Evolutionary conservation across 495 filamentous ascomycete genomes (phyloP), one percentile per base, ranked within the genome.

Genomic region (Talaromyces nanjingensis): DNA sequence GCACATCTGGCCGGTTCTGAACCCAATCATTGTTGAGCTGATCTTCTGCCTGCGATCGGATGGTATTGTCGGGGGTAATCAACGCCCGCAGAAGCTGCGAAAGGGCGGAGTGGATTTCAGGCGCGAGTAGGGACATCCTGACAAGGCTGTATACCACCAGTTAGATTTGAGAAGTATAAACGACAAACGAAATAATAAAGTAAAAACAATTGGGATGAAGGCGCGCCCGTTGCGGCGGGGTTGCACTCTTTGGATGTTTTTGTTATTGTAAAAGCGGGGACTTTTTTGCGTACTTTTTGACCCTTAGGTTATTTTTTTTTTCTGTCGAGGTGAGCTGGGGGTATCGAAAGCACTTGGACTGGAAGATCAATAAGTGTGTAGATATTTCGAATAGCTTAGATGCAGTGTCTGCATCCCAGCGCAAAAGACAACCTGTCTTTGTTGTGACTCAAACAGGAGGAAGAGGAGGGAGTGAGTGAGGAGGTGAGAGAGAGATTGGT

Each of bases 1-100:
- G 78, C 65, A 94, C 81, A 67, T 96, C 92, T 39, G 96, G 93
- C 49, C 87, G 84, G 20, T 83, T 82, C 60, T 79, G 81, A 45
- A 92, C 87, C 94, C 94, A 99, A 74, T 92, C 89, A 75, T 86
- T 89, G 71, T 90, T 91, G 65, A 99, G 77, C 72, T 91, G 87
- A 58, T 93, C 91, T 76, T 99, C 96, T 57, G 93, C 92, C 71
- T 90, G 86, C 34, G 87, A 84, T 67, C 96, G 88, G 69, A 90
- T 81, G 42, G 77, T 76, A 76, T 99, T 99, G 80, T 99, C 92
- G 67, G 91, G 75, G n/a, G 92, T 92, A 74, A 90, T 87, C 64
- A 99, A 84, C 52, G 86, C 91, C 78, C 87, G 84, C 65, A 98
- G 84, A 66, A 99, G 86, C 83, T 91, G 88, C 55, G 81, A 82